phyloP scores from a whole-genome alignment of 345 rosid genomes.

The Aurinia saxatilis region DNA sequence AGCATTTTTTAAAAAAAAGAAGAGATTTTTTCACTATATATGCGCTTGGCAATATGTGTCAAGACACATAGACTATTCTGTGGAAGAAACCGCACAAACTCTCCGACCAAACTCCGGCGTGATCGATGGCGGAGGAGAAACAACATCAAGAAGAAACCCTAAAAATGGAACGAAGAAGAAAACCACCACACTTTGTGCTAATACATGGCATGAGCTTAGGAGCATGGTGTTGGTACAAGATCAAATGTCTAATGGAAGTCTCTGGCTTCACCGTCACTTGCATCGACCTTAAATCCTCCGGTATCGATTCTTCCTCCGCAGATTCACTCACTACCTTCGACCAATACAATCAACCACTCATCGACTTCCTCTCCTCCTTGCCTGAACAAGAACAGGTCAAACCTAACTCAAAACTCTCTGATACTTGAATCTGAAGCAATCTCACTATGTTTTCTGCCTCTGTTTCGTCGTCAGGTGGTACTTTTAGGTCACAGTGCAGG shows the following conservation, averaged over 20 bases:
- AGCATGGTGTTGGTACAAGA: constrained; percentile 95
- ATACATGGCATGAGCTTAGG: constrained; percentile 79
- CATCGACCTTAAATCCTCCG: constrained; percentile 66
- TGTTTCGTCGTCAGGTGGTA: constrained; percentile 46
- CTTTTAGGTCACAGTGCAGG: constrained; percentile 94
- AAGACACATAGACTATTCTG: not conserved
- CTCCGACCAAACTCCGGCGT: not conserved
- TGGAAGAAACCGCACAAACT: not conserved
- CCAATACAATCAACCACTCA: constrained; percentile 69
- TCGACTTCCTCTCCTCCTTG: constrained; percentile 50
- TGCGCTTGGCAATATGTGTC: constrained; percentile 14
- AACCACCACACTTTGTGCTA: constrained; percentile 58
- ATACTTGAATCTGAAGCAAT: constrained; percentile 15
- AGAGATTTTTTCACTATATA: constrained; percentile 16
- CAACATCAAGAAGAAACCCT: constrained; percentile 9
- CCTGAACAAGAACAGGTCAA: constrained; percentile 56
- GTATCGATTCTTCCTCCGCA: constrained; percentile 47
- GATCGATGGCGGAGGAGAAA: constrained; percentile 37
- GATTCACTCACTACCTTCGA: constrained; percentile 49
- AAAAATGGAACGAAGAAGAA: not conserved
- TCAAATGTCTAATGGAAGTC: constrained; percentile 65
- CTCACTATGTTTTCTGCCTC: constrained; percentile 1
- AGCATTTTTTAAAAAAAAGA: not conserved
- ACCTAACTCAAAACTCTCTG: not conserved
- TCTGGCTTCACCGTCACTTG: constrained; percentile 74